Percentiles rank a stretch among this genome's conserved stretches.
These are phyloP conservation scores for Globisporangium polare DNA, from an alignment of 352 stramenopile genomes.

Conservation along the genomic window DNA sequence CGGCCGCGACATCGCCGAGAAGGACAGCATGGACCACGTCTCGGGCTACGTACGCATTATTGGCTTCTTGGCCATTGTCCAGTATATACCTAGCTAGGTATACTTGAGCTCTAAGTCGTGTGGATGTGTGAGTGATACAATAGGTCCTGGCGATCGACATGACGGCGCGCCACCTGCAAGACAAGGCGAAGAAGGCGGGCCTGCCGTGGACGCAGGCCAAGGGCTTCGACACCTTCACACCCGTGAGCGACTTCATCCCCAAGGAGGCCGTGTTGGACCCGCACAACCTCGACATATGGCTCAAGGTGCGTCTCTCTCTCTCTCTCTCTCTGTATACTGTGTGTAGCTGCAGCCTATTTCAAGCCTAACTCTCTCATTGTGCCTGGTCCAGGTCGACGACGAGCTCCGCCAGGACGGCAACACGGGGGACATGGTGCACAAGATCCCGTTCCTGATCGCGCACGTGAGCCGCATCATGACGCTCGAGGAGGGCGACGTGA, in stretches of 20 bases:
- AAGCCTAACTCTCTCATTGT: not conserved
- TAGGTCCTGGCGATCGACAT: constrained; percentile 76
- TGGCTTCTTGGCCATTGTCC: not conserved
- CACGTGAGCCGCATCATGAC: constrained; percentile 84
- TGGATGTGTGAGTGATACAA: not conserved
- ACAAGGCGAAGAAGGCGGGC: constrained; percentile 71
- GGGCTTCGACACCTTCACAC: constrained; percentile 77
- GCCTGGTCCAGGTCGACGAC: constrained; percentile 37
- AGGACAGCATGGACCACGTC: constrained; percentile 62
- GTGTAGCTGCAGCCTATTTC: not conserved
- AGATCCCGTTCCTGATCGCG: constrained; percentile 68
- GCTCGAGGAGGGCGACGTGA: constrained; percentile 78
- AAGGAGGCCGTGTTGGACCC: constrained; percentile 56
- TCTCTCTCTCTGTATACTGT: not conserved
- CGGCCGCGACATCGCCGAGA: constrained; percentile 58
- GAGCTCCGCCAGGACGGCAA: constrained; percentile 69
- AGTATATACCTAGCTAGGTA: not conserved
- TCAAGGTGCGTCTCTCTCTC: constrained; percentile 32
- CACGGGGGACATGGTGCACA: constrained; percentile 79
- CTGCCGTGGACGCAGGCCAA: constrained; percentile 77
- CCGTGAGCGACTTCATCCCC: constrained; percentile 78
- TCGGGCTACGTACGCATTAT: constrained; percentile 45
- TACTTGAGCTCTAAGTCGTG: not conserved
- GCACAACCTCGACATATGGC: constrained; percentile 72
- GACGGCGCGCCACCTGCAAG: constrained; percentile 73